Evolutionary conservation across 73 alveolate species (phyloP).

Genomic region (Tetrahymena borealis): DNA sequence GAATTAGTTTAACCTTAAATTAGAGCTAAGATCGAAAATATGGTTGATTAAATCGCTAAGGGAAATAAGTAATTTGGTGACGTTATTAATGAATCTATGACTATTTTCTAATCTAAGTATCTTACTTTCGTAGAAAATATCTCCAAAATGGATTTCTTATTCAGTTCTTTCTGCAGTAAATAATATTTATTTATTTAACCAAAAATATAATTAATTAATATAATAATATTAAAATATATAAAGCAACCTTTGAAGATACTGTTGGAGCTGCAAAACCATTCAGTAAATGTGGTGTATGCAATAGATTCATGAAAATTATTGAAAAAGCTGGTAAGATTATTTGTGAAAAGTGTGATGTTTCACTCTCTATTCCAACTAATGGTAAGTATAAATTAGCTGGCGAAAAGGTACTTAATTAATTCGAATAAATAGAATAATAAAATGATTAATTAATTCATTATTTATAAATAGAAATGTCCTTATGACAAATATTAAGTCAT

Average conservation of each 20-base stretch:
- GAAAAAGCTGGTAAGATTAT: neutral
- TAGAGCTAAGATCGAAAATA: conserved; percentile 92
- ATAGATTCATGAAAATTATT: conserved; percentile 8
- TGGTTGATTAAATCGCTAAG: conserved; percentile 84
- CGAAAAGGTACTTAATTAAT: neutral
- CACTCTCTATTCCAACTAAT: conserved; percentile 6
- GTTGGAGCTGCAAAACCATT: conserved; percentile 3
- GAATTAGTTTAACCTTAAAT: conserved; percentile 96
- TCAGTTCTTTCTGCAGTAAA: neutral
- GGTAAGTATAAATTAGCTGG: conserved; percentile 26
- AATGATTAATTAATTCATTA: neutral
- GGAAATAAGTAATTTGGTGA: conserved; percentile 83
- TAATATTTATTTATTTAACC: neutral
- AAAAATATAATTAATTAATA: neutral
- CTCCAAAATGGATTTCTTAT: neutral
- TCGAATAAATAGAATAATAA: neutral
- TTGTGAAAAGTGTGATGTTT: conserved; percentile 14
- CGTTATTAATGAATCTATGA: conserved; percentile 85
- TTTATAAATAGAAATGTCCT: conserved; percentile 7
- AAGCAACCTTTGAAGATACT: conserved; percentile 4
- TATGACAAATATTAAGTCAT: conserved; percentile 32
- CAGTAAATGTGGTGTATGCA: conserved; percentile 36
- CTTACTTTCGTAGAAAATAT: conserved; percentile 63
- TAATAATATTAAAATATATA: too few relatives aligned
- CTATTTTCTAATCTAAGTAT: conserved; percentile 86